These are phyloP conservation scores for Bacidia gigantensis DNA, from an alignment of 495 filamentous ascomycete genomes.

Conservation along the genomic window DNA sequence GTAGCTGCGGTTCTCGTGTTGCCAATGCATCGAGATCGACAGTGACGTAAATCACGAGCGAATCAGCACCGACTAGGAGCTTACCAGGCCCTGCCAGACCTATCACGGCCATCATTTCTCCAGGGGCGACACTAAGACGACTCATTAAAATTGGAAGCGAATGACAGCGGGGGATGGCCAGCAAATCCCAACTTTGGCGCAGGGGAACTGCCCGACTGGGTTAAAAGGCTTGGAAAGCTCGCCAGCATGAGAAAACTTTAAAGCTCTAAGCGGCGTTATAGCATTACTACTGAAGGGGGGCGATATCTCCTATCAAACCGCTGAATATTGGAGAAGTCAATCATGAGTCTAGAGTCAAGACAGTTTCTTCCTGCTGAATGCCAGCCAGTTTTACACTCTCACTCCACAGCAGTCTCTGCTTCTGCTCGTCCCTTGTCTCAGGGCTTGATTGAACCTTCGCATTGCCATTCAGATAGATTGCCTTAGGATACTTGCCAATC, in stretches of 20 bases:
- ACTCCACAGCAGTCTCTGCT: background rate
- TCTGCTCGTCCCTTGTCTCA: background rate
- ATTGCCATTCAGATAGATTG: background rate
- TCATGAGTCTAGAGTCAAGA: background rate
- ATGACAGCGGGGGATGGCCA: background rate
- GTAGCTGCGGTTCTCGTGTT: background rate
- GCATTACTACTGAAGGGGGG: too few species aligned
- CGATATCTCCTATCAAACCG: too few species aligned
- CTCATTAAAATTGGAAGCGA: background rate
- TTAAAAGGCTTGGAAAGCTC: too few species aligned
- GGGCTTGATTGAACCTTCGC: background rate
- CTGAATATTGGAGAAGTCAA: background rate
- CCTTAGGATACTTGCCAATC: background rate
- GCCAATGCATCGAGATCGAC: background rate
- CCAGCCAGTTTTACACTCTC: background rate
- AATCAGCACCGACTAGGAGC: too few species aligned
- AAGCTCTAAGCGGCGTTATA: too few species aligned
- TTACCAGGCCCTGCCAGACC: background rate
- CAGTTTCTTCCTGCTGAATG: background rate
- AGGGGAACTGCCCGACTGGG: too few species aligned
- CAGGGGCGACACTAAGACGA: background rate
- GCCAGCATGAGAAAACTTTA: too few species aligned
- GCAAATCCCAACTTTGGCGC: background rate
- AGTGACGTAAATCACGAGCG: background rate
- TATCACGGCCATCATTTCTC: background rate